These are phyloP conservation scores for Mucor saturninus DNA, from an alignment of 371 early-diverging fungal genomes.

Conservation along the genomic window DNA sequence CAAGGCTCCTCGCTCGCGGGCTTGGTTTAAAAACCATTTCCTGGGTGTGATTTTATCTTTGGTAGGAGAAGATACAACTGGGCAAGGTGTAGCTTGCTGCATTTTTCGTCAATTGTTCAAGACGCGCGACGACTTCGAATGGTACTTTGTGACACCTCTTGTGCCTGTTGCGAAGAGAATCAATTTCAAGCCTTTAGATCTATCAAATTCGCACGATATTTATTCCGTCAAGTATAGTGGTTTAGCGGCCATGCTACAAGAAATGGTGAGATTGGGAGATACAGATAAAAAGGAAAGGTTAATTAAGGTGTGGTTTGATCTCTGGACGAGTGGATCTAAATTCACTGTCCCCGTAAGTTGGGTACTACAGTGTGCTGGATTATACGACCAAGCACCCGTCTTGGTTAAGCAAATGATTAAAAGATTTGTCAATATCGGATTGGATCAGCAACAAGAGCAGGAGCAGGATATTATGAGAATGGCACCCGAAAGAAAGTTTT, in stretches of 20 bases:
- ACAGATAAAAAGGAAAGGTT: slow-evolving; percentile 26
- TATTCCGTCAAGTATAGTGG: slow-evolving; percentile 35
- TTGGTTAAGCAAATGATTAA: slow-evolving; percentile 42
- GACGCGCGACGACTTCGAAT: slow-evolving; percentile 35
- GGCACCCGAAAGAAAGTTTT: slow-evolving; percentile 15
- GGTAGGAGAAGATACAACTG: slow-evolving; percentile 21
- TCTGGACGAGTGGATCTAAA: slow-evolving; percentile 29
- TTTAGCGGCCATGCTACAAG: slow-evolving; percentile 36
- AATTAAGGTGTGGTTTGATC: slow-evolving; percentile 31
- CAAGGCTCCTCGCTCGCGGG: slow-evolving; percentile 17
- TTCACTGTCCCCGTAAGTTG: slow-evolving; percentile 41
- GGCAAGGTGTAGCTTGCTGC: slow-evolving; percentile 30
- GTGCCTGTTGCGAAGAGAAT: slow-evolving; percentile 11
- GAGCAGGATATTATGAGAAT: not conserved
- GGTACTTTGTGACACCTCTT: slow-evolving; percentile 40
- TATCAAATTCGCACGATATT: slow-evolving; percentile 32
- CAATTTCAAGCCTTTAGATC: slow-evolving; percentile 18
- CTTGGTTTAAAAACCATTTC: slow-evolving; percentile 47
- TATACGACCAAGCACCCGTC: slow-evolving; percentile 49
- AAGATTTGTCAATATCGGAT: slow-evolving; percentile 25
- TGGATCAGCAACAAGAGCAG: slow-evolving; percentile 2
- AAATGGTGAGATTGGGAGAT: slow-evolving; percentile 37
- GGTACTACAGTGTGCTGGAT: slow-evolving; percentile 41
- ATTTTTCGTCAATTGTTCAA: slow-evolving; percentile 41
- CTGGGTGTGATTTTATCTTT: slow-evolving; percentile 26